phyloP scores from a whole-genome alignment of 148 eudicot species.

The Drosera capensis region DNA sequence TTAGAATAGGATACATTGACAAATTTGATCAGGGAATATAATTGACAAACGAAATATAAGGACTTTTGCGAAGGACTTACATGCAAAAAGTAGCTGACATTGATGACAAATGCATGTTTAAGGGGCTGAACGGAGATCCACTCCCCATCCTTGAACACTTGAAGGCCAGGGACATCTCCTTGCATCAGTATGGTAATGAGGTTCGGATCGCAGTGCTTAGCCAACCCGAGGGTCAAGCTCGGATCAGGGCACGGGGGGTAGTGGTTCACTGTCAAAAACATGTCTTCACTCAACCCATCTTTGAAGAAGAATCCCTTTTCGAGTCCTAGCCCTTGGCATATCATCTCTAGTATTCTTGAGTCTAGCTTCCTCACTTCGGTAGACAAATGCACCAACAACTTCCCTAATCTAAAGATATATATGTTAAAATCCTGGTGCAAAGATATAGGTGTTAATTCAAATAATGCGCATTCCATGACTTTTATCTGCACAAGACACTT shows the following conservation, averaged over 20 bases:
- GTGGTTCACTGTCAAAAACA: slow-evolving; percentile 26
- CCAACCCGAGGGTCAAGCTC: slow-evolving; percentile 37
- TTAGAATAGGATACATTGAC: too few relatives aligned
- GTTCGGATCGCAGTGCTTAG: slow-evolving; percentile 34
- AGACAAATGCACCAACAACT: slow-evolving; percentile 19
- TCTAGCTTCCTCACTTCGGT: slow-evolving; percentile 21
- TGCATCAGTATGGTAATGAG: slow-evolving; percentile 40
- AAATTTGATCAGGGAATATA: too few relatives aligned
- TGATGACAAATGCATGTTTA: slow-evolving; percentile 42
- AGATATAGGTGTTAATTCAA: too few relatives aligned
- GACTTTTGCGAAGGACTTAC: too few relatives aligned
- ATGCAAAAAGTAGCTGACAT: slow-evolving; percentile 38
- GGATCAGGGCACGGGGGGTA: slow-evolving; percentile 75
- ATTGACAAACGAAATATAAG: too few relatives aligned
- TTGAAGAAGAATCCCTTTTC: slow-evolving; percentile 27
- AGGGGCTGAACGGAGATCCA: slow-evolving; percentile 45
- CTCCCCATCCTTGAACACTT: slow-evolving; percentile 32
- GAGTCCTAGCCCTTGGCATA: slow-evolving; percentile 44
- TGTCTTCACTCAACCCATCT: slow-evolving; percentile 21
- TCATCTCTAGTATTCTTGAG: slow-evolving; percentile 34
- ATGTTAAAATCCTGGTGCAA: too few relatives aligned
- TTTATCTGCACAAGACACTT: too few relatives aligned
- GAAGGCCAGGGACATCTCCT: slow-evolving; percentile 43
- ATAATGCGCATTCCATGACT: too few relatives aligned
- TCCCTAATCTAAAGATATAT: too few relatives aligned